Evolutionary conservation across 2,329 filamentous ascomycete genomes (phyloP).

Genomic region (Microsporum canis): DNA sequence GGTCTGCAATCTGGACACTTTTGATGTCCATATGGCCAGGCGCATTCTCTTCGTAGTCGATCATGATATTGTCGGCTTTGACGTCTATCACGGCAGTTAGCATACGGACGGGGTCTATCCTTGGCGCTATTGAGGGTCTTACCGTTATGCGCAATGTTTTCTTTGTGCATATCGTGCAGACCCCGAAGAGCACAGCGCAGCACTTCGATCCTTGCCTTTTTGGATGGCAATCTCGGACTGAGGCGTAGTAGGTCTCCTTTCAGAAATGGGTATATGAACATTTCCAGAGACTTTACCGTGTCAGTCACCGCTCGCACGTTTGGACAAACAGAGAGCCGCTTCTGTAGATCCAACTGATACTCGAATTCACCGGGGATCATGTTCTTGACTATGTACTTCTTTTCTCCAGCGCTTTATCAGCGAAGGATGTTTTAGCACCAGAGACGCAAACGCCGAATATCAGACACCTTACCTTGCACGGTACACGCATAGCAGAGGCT

Average conservation of each 20-base stretch:
- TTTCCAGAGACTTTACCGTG: constrained; percentile 14
- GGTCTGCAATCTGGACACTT: constrained; percentile 22
- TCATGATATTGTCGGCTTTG: constrained; percentile 28
- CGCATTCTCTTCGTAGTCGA: constrained; percentile 22
- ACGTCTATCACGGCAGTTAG: constrained; percentile 20
- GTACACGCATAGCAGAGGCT: constrained; percentile 9
- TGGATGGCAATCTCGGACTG: constrained; percentile 12
- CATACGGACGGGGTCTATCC: constrained; percentile 1
- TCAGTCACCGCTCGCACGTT: constrained; percentile 22
- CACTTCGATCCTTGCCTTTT: constrained; percentile 11
- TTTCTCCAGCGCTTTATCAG: constrained; percentile 8
- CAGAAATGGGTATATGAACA: constrained; percentile 18
- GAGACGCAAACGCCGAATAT: too few species aligned
- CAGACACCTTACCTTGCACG: constrained; percentile 6
- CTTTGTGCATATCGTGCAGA: constrained; percentile 25
- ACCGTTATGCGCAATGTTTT: constrained; percentile 25
- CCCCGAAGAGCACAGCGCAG: constrained; percentile 19
- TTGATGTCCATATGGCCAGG: constrained; percentile 15
- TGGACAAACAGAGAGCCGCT: constrained; percentile 16
- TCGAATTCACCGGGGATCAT: constrained; percentile 23
- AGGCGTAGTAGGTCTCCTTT: constrained; percentile 14
- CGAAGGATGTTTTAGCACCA: neutral
- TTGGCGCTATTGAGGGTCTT: constrained; percentile 8
- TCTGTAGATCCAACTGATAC: constrained; percentile 23
- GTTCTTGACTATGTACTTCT: constrained; percentile 16